Evolutionary conservation across 78 protist genomes (phyloP).

Genomic region (Dictyostelium firmibasis): DNA sequence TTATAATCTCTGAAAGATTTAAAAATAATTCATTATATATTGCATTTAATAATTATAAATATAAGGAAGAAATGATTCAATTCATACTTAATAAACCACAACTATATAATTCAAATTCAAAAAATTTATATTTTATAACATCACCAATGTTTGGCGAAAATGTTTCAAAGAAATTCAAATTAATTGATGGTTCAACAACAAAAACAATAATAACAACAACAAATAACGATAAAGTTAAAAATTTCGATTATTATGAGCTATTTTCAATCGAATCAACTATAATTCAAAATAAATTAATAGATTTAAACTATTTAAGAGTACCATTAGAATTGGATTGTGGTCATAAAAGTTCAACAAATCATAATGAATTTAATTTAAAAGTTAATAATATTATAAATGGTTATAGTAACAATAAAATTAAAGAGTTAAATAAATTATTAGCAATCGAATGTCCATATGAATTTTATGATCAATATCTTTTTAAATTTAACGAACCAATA

Average conservation of each 20-base stretch:
- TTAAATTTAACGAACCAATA: not conserved
- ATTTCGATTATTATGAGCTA: not conserved
- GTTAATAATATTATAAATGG: not conserved
- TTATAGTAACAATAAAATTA: not conserved
- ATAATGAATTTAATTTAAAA: not conserved
- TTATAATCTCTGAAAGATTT: not conserved
- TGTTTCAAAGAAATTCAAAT: not conserved
- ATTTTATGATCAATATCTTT: not conserved
- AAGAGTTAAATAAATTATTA: not conserved
- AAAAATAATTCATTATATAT: not conserved
- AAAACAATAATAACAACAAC: too few species aligned
- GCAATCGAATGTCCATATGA: not conserved
- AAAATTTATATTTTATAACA: too few species aligned
- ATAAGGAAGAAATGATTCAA: not conserved
- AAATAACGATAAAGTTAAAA: not conserved
- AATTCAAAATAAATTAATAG: not conserved
- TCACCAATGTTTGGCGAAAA: too few species aligned
- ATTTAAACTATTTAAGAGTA: not conserved
- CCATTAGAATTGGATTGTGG: not conserved
- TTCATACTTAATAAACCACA: not conserved
- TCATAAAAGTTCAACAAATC: not conserved
- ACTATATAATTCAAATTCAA: not conserved
- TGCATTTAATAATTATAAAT: not conserved
- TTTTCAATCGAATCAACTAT: not conserved
- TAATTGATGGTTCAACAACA: not conserved